A percentile compares a stretch with the other conserved stretches of the same genome.
Conservation (phyloP, 2,329 filamentous ascomycete genomes). For the Xylaria arbuscula region DNA sequence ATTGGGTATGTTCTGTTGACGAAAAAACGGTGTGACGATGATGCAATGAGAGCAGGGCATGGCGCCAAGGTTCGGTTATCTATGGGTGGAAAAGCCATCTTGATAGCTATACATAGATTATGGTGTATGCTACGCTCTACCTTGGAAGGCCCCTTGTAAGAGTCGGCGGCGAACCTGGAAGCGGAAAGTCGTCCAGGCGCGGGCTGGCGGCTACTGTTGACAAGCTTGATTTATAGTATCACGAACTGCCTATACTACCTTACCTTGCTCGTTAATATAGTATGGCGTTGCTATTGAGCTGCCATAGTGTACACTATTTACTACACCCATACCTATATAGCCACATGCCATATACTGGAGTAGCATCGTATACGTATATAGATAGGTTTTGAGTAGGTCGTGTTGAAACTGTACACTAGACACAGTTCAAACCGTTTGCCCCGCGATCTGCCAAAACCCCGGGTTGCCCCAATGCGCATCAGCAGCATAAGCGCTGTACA, state of each 20-base stretch:
- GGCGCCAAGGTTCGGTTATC: conserved; percentile 34
- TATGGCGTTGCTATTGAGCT: neutral
- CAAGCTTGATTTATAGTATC: conserved; percentile 5
- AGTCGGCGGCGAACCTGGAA: conserved; percentile 17
- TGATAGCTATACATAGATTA: conserved; percentile 8
- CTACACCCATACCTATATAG: neutral
- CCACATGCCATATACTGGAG: neutral
- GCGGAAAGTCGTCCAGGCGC: conserved; percentile 26
- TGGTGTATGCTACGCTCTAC: neutral
- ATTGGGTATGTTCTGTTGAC: neutral
- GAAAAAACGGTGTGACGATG: conserved; percentile 9
- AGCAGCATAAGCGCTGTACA: conserved; percentile 19
- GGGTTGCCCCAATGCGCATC: conserved; percentile 23
- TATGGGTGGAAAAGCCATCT: conserved; percentile 21
- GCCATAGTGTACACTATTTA: neutral
- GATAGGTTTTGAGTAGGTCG: neutral
- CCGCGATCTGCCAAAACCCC: conserved; percentile 24
- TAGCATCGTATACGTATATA: neutral
- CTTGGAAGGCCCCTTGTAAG: conserved; percentile 30
- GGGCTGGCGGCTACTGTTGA: conserved; percentile 2
- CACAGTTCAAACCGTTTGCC: neutral
- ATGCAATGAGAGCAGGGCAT: conserved; percentile 24
- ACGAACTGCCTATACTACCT: neutral
- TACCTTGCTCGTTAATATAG: neutral
- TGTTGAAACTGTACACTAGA: neutral